Conservation (phyloP, 2,329 filamentous ascomycete species). For the Paracoccidioides brasiliensis region DNA sequence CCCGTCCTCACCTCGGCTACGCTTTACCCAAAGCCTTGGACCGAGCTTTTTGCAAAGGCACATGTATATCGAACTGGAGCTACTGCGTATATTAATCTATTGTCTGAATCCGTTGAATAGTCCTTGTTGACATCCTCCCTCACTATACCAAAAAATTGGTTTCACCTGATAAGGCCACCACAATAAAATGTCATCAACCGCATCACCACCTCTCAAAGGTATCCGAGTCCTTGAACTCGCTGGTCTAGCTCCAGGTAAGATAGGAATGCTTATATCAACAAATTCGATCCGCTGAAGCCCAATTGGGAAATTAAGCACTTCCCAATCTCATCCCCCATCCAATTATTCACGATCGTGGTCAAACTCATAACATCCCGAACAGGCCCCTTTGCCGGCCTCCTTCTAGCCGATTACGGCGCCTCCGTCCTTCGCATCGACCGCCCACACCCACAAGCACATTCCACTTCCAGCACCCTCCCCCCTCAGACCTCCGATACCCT, state of each 20-base stretch:
- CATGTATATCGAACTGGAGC: not conserved
- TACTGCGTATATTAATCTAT: not conserved
- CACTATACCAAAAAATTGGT: not conserved
- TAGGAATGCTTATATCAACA: slow-evolving; percentile 4
- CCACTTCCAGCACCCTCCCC: slow-evolving; percentile 24
- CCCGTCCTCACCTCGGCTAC: not conserved
- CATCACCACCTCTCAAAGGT: slow-evolving; percentile 13
- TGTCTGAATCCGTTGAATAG: not conserved
- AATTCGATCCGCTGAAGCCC: slow-evolving; percentile 19
- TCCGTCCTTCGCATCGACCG: slow-evolving; percentile 77
- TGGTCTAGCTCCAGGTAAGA: slow-evolving; percentile 17
- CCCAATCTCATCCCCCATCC: too few relatives aligned
- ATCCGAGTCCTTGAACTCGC: slow-evolving; percentile 18
- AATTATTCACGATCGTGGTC: too few relatives aligned
- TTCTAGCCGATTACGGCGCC: slow-evolving; percentile 82
- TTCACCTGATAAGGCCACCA: not conserved
- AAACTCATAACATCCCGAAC: slow-evolving; percentile 3
- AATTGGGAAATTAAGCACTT: slow-evolving; percentile 4
- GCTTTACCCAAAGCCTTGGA: not conserved
- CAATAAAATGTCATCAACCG: slow-evolving; percentile 2
- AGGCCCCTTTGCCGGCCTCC: slow-evolving; percentile 80
- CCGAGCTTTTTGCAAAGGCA: not conserved
- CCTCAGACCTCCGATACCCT: slow-evolving; percentile 55
- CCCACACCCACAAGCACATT: slow-evolving; percentile 31
- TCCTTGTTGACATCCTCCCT: not conserved